phyloP scores from a whole-genome alignment of 768 basidiomycete genomes.

The Suillus spraguei region DNA sequence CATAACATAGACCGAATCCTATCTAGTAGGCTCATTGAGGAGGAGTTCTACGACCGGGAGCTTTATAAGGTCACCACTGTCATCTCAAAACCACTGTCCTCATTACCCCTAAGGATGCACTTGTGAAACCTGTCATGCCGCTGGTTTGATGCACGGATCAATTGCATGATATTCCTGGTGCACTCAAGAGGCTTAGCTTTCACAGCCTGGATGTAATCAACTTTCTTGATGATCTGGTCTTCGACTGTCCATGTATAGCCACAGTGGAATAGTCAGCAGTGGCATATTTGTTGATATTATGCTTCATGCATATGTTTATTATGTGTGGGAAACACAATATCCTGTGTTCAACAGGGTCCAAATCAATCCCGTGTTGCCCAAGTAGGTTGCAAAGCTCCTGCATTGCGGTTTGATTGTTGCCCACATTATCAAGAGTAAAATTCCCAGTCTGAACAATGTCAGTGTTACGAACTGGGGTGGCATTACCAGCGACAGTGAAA shows the following conservation, averaged over 20 bases:
- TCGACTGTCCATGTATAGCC: conserved; percentile 6
- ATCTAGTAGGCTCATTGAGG: conserved; percentile 38
- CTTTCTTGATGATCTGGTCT: conserved; percentile 1
- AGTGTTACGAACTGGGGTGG: no score
- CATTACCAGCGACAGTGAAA: no score
- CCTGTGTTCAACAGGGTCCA: conserved; percentile 13
- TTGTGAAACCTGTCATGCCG: background rate
- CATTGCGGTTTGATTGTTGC: no score
- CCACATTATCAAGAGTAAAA: conserved; percentile 15
- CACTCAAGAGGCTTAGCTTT: conserved; percentile 4
- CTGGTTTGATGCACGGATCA: conserved; percentile 1
- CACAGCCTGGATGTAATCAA: background rate
- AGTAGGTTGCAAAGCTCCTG: conserved; percentile 6
- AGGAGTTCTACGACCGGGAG: conserved; percentile 9
- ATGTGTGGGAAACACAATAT: conserved; percentile 23
- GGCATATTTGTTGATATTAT: conserved; percentile 10
- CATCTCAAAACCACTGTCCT: conserved; percentile 6
- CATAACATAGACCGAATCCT: conserved; percentile 44
- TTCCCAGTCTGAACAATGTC: background rate
- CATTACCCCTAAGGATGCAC: conserved; percentile 10
- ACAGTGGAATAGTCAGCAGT: background rate
- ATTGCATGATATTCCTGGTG: background rate
- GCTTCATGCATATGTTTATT: conserved; percentile 16
- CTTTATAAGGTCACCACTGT: background rate
- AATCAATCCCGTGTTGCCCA: conserved; percentile 7